phyloP scores from a whole-genome alignment of 1,284 basidiomycete genomes.

The Cerrena zonata region DNA sequence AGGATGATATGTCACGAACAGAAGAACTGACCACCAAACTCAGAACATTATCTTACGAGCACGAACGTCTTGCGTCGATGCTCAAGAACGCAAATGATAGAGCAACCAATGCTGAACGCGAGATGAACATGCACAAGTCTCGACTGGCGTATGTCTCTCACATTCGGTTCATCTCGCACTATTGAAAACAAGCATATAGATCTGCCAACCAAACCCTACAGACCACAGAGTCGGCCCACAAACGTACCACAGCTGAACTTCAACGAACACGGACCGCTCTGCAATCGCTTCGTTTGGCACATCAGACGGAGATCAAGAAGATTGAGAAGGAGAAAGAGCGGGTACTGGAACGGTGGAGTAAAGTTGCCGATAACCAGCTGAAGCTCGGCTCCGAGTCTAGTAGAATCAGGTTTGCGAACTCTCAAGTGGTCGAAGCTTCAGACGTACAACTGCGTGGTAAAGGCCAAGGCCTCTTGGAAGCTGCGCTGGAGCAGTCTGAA shows the following conservation, averaged over 20 bases:
- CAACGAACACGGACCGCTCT: conserved; percentile 60
- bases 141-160: conserved; percentile 52
- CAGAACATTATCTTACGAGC: conserved; percentile 76
- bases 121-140: conserved; percentile 67
- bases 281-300: conserved; percentile 59
- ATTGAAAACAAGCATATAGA: conserved; percentile 31
- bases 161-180: neutral
- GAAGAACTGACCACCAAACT: conserved; percentile 74
- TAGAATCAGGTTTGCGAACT: conserved; percentile 55
- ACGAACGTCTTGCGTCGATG: conserved; percentile 69
- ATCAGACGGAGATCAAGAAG: conserved; percentile 74
- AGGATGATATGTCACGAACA: conserved; percentile 78
- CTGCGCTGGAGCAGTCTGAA: conserved; percentile 71
- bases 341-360: conserved; percentile 71
- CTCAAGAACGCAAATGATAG: conserved; percentile 50
- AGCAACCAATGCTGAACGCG: conserved; percentile 66
- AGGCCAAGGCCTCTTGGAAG: conserved; percentile 58
- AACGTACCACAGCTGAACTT: conserved; percentile 60
- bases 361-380: conserved; percentile 61
- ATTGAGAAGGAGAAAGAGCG: conserved; percentile 77
- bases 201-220: conserved; percentile 49
- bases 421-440: conserved; percentile 42
- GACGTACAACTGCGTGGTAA: conserved; percentile 39
- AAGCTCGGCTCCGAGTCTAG: conserved; percentile 41
- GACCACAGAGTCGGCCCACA: conserved; percentile 58